Base-by-base conservation (phyloP, 345 rosid species). In the Eucalyptus sideroxylon region DNA sequence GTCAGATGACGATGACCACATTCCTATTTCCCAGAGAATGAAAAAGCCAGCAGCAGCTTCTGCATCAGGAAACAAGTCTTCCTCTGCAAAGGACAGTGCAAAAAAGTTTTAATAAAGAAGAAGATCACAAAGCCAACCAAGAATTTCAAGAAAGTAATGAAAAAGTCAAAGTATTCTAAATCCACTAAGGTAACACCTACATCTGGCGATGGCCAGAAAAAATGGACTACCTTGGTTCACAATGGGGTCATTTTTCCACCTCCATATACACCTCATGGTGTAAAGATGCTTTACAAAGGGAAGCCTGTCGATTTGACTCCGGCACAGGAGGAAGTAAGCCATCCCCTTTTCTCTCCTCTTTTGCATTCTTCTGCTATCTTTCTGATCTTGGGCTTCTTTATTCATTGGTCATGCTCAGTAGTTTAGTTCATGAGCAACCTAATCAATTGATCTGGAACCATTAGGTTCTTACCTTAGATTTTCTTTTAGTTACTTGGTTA, bases 201-300 rank as follows among this genome's bases (percentile, higher is more conserved):
- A 88, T 95, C 99, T 56, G 93, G 98, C 86, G 99, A 98, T 93
- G 99, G 99, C 69, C 99, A 98, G 92, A 96, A 94, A 91, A 98
- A 98, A 92, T 98, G 99, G 99, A 96, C 96, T 88, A 97, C 98
- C 86, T 94, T 98, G 96, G 98, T 89, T 90, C 99, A 98, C 92
- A 97, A 87, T 86, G 99, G 99, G 91, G 99, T 98, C 87, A 97
- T 98, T 88, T 98, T 98, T 88, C 99, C 99, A 14, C 98, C 99
- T 91, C 91, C 95, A 42, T 98, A 98, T 93, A 91, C 89, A 86
- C 96, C 99, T 91, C 99, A 98, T 87, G 97, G 99, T 77, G 87
- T 98, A 88, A 98, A 96, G 96, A 96, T 98, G 89, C 94, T 93
- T 72, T 96, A 96, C 92, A 95, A 96, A 90, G 98, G 98, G 89